Conservation (phyloP, 2,329 filamentous ascomycete genomes). For the Stemphylium lycopersici region DNA sequence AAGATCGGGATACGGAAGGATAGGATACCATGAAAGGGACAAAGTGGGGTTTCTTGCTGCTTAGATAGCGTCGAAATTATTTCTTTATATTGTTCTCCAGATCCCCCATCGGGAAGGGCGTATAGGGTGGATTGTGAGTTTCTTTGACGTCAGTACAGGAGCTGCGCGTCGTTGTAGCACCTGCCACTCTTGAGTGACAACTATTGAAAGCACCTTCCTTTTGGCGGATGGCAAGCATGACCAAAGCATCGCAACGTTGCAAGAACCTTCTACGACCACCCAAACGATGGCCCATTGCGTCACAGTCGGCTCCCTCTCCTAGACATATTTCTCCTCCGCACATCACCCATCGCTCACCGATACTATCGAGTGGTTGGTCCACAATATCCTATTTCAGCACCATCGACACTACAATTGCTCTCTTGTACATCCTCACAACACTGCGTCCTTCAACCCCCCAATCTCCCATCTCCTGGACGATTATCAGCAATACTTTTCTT, state of each 20-base stretch:
- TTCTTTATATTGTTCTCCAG: neutral
- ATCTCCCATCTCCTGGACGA: neutral
- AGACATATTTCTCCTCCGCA: neutral
- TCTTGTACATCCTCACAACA: neutral
- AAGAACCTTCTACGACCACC: neutral
- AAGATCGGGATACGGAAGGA: conserved; percentile 12
- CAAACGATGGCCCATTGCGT: conserved; percentile 4
- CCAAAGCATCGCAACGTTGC: too few species aligned
- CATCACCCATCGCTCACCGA: neutral
- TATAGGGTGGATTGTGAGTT: neutral
- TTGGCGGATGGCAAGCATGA: neutral
- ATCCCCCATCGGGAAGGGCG: too few species aligned
- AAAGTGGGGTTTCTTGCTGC: conserved; percentile 6
- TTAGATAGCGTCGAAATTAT: conserved; percentile 8
- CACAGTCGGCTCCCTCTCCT: neutral
- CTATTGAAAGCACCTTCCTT: neutral
- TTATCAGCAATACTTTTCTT: neutral
- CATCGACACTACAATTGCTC: neutral
- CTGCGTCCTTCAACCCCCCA: neutral
- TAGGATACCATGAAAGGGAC: conserved; percentile 16
- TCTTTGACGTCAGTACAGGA: neutral
- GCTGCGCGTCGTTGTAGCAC: too few species aligned
- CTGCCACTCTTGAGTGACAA: neutral
- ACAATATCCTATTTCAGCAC: conserved; percentile 12
- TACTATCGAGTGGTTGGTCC: conserved; percentile 3